Evolutionary conservation across 2,329 filamentous ascomycete species (phyloP), one percentile per base, ranked within the genome.

Genomic region (Talaromyces pinophilus): DNA sequence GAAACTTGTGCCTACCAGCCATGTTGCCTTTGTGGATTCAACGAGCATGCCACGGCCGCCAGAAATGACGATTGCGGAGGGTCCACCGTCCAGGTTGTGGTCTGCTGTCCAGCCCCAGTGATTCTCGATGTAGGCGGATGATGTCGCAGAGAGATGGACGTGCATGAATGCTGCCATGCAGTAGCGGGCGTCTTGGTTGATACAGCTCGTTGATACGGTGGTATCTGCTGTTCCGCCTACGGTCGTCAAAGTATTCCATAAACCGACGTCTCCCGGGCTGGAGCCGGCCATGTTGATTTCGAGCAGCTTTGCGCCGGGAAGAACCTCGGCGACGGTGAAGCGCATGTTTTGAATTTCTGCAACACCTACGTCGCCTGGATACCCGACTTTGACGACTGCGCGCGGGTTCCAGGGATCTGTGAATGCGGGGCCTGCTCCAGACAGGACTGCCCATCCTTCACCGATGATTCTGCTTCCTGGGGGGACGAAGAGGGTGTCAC

Each of bases 71-170:
- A 77, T 75, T 10, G 71, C 68, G 13, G 70, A 67, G 0, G 71
- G 69, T 19, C 65, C 65, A 11, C 82, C 82, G 59, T 82, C 78
- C 17, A 87, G 77, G 67, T 82, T 82, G 74, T 84, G 82, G 69
- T 83, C 71, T 15, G 80, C 78, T 17, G 79, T 82, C 82, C 82
- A 84, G 25, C 79, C 74, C 82, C 82, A 81, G 67, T 82, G 75
- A 71, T 86, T 85, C 71, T 87, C 85, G 57, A 86, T 78, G 69
- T 86, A 86, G 7, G 81, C 81, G 0, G 80, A 81, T 0, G 81
- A 80, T 0, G 75, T 76, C 7, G 73, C 67, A 0, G 81, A 81
- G 10, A 87, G 75, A 70, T 88, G 84, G 38, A 88, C 73, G 62
- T 84, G 73, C 2, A 81, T 72, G 66, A 80, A 84, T 1, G 83